These are phyloP conservation scores for Aspergillus wentii DNA, from an alignment of 495 filamentous ascomycete genomes.

Conservation along the genomic window DNA sequence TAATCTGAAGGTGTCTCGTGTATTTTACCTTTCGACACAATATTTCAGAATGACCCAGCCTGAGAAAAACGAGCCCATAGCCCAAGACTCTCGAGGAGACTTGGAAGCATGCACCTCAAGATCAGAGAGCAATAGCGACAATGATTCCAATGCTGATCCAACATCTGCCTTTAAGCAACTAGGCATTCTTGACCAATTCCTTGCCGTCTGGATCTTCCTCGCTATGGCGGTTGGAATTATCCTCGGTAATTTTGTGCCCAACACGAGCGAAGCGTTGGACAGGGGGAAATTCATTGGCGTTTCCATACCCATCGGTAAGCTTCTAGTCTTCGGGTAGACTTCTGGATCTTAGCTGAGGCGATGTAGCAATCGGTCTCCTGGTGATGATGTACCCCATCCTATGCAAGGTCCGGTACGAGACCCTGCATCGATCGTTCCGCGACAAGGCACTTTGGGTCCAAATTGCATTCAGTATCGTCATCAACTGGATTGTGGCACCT, in stretches of 20 bases:
- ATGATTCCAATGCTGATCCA: background rate
- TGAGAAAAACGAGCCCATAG: no score
- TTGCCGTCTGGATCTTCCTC: constrained; percentile 81
- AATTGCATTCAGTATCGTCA: constrained; percentile 67
- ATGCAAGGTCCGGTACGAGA: constrained; percentile 87
- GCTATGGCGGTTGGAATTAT: constrained; percentile 79
- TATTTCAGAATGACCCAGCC: no score
- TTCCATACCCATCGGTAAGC: constrained; percentile 69
- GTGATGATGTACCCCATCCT: constrained; percentile 96
- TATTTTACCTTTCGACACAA: no score
- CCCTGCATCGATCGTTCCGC: constrained; percentile 63
- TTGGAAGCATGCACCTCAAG: background rate
- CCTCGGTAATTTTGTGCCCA: constrained; percentile 71
- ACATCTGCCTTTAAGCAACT: constrained; percentile 49
- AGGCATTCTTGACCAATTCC: constrained; percentile 67
- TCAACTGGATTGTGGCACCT: constrained; percentile 91
- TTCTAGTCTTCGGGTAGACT: background rate
- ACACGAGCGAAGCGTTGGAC: constrained; percentile 57
- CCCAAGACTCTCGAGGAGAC: background rate
- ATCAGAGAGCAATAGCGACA: background rate
- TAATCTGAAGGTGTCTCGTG: no score
- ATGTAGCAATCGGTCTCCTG: constrained; percentile 68
- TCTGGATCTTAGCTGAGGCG: no score
- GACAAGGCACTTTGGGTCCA: constrained; percentile 69
- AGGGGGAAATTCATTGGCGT: constrained; percentile 70